phyloP scores from a whole-genome alignment of 371 early-diverging fungal genomes.

The Rhizopus delemar region DNA sequence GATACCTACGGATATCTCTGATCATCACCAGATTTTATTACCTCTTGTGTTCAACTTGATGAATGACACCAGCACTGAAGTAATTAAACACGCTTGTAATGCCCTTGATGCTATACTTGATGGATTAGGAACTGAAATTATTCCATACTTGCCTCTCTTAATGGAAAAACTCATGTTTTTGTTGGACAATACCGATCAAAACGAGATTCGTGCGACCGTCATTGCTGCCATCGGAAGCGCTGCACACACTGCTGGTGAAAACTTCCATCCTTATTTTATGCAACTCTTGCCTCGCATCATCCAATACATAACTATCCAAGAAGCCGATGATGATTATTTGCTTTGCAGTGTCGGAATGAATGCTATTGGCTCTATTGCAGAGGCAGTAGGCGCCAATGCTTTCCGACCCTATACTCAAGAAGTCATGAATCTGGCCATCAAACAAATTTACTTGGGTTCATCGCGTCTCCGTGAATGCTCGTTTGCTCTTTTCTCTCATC shows the following conservation, averaged over 20 bases:
- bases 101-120: slow-evolving; percentile 84
- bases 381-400: slow-evolving; percentile 78
- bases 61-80: slow-evolving; percentile 67
- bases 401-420: slow-evolving; percentile 76
- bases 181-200: slow-evolving; percentile 59
- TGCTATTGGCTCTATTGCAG: slow-evolving; percentile 79
- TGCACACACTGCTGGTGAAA: slow-evolving; percentile 75
- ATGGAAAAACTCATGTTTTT: slow-evolving; percentile 78
- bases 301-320: slow-evolving; percentile 66
- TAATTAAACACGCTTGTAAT: slow-evolving; percentile 75
- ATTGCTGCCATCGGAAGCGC: slow-evolving; percentile 83
- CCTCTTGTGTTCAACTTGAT: slow-evolving; percentile 79
- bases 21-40: slow-evolving; percentile 74
- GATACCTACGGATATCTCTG: slow-evolving; percentile 73
- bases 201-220: slow-evolving; percentile 69
- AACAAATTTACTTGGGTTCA: slow-evolving; percentile 70
- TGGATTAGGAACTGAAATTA: slow-evolving; percentile 70
- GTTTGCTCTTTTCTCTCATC: slow-evolving; percentile 78
- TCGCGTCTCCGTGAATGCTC: slow-evolving; percentile 78
- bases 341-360: slow-evolving; percentile 85
- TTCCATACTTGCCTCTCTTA: slow-evolving; percentile 73
- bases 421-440: slow-evolving; percentile 72
- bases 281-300: slow-evolving; percentile 68
- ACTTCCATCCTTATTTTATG: slow-evolving; percentile 75
- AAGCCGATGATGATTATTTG: slow-evolving; percentile 63